Conservation (phyloP, 2,329 filamentous ascomycete genomes). For the Purpureocillium lavendulum region DNA sequence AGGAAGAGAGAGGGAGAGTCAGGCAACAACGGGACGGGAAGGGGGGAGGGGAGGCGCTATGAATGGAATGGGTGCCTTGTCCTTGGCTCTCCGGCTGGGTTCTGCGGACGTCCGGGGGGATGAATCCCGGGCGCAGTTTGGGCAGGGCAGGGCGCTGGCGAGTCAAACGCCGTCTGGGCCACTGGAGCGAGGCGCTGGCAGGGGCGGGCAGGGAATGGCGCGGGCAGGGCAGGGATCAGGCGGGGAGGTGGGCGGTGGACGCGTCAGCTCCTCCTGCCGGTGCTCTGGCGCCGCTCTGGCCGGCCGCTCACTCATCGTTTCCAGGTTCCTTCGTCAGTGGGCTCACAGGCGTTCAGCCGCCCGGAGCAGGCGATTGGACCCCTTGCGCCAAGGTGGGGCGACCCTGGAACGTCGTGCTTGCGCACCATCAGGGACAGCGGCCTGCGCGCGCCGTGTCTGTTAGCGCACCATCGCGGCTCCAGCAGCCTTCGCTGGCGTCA, state of each 20-base stretch:
- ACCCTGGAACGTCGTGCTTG: no score
- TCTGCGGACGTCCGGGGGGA: neutral
- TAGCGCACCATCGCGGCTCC: no score
- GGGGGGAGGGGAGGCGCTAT: constrained; percentile 21
- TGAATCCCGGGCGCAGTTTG: neutral
- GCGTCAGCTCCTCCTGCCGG: constrained; percentile 16
- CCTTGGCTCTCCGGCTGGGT: constrained; percentile 1
- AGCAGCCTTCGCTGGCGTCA: no score
- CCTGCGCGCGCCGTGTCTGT: no score
- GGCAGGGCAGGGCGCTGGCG: no score
- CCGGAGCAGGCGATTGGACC: no score
- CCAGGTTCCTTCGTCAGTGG: no score
- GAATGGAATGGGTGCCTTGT: constrained; percentile 23
- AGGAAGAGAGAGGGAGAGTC: constrained; percentile 11
- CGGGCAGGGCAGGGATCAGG: constrained; percentile 10
- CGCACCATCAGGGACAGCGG: no score
- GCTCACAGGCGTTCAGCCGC: no score
- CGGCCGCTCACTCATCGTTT: no score
- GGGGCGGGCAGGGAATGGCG: constrained; percentile 5
- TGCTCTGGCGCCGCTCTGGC: no score
- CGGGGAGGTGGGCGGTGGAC: constrained; percentile 14
- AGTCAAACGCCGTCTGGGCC: constrained; percentile 4
- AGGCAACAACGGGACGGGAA: constrained; percentile 17
- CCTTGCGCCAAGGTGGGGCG: no score
- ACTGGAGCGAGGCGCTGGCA: constrained; percentile 3